Evolutionary conservation across 768 basidiomycete species (phyloP).

Genomic region (Psilocybe sp.): DNA sequence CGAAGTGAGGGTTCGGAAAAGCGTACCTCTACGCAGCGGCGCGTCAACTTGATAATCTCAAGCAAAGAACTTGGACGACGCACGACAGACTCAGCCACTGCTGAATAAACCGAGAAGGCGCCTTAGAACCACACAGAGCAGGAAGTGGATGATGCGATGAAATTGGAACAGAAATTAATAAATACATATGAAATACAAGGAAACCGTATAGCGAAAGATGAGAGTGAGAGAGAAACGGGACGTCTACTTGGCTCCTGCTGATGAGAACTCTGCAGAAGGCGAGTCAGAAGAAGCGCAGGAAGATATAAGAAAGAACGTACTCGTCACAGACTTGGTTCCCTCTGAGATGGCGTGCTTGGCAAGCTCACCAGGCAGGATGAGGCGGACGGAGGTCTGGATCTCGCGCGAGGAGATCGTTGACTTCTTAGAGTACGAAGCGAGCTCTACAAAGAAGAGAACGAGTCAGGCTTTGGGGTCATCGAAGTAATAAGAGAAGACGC

Average conservation of each 20-base stretch:
- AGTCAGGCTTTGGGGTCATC: not conserved
- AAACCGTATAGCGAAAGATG: no score
- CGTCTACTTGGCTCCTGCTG: constrained; percentile 52
- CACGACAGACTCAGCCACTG: no score
- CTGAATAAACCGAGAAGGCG: no score
- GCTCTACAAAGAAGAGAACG: constrained; percentile 48
- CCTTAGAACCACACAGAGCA: no score
- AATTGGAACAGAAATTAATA: no score
- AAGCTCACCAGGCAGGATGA: constrained; percentile 95
- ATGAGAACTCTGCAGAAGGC: constrained; percentile 47
- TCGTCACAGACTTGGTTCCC: constrained; percentile 63
- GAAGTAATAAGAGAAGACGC: constrained; percentile 20
- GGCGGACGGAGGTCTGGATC: constrained; percentile 93
- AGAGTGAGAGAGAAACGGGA: no score
- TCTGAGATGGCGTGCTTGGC: constrained; percentile 99
- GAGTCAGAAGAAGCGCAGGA: constrained; percentile 4
- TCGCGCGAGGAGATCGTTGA: constrained; percentile 98
- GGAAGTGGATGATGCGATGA: no score
- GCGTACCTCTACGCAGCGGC: no score
- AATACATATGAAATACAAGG: no score
- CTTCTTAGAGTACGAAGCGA: constrained; percentile 97
- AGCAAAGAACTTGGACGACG: no score
- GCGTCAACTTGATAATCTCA: no score
- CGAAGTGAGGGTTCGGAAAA: no score
- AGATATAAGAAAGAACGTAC: constrained; percentile 30